These are phyloP conservation scores for Pisolithus albus DNA, from an alignment of 768 basidiomycete genomes.

Conservation along the genomic window DNA sequence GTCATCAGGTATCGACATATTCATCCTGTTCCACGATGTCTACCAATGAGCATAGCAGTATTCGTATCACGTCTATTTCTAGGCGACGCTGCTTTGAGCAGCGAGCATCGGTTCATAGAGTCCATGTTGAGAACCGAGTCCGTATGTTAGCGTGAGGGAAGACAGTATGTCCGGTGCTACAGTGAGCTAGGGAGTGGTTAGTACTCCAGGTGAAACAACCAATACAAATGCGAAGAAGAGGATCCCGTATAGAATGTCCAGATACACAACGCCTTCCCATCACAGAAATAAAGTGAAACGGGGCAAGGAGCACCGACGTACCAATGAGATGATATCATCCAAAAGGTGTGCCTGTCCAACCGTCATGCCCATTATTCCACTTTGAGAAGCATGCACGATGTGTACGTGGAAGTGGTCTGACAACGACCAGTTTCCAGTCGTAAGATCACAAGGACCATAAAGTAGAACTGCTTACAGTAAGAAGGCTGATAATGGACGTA, in stretches of 20 bases:
- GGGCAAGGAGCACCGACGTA: slow-evolving; percentile 26
- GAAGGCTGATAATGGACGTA: slow-evolving; percentile 94
- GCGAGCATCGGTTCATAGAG: slow-evolving; percentile 44
- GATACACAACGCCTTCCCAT: too few relatives aligned
- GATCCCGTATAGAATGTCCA: too few relatives aligned
- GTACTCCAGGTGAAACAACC: neutral
- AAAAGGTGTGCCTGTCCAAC: slow-evolving; percentile 91
- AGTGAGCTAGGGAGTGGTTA: slow-evolving; percentile 51
- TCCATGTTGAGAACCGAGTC: slow-evolving; percentile 75
- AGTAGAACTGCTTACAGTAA: slow-evolving; percentile 60
- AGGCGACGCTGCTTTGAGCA: slow-evolving; percentile 19
- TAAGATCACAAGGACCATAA: neutral
- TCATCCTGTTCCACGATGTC: too few relatives aligned
- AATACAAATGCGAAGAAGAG: neutral
- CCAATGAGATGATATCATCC: slow-evolving; percentile 86
- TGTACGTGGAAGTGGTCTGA: slow-evolving; percentile 94
- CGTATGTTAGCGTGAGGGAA: slow-evolving; percentile 73
- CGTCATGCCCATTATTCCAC: slow-evolving; percentile 56
- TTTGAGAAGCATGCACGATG: slow-evolving; percentile 68
- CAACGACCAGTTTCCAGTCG: neutral
- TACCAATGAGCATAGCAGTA: too few relatives aligned
- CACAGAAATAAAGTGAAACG: neutral
- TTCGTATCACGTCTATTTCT: neutral
- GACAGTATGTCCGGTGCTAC: slow-evolving; percentile 51
- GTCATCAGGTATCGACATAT: too few relatives aligned